Evolutionary conservation across 306 rosid genomes (phyloP).

Genomic region (Quercus dentata): DNA sequence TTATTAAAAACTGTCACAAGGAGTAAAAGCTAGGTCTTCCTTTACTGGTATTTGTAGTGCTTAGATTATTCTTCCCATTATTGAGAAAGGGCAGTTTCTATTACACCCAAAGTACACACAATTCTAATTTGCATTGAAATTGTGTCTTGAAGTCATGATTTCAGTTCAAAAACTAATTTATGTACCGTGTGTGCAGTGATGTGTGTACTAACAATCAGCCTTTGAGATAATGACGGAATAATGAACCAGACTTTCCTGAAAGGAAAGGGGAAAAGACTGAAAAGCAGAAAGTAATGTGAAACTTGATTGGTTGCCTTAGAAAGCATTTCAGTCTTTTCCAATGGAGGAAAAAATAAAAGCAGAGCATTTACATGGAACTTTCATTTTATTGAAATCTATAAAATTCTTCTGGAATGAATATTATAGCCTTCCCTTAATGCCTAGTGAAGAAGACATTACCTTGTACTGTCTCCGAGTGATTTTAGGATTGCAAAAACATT

Average conservation of each 20-base stretch:
- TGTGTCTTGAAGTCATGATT: too few relatives aligned
- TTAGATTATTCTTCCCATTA: not conserved
- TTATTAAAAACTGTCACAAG: not conserved
- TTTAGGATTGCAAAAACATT: too few relatives aligned
- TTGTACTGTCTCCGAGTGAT: too few relatives aligned
- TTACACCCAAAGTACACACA: too few relatives aligned
- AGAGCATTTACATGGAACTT: not conserved
- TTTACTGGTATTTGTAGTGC: not conserved
- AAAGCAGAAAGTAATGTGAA: not conserved
- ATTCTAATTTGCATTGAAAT: too few relatives aligned
- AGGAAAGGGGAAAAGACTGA: not conserved
- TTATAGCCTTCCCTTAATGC: not conserved
- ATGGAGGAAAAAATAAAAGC: not conserved
- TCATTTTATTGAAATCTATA: not conserved
- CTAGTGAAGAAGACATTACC: not conserved
- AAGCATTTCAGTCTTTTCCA: not conserved
- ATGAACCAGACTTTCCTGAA: not conserved
- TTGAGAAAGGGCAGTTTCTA: not conserved
- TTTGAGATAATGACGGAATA: not conserved
- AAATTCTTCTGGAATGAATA: not conserved
- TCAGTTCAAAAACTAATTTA: too few relatives aligned
- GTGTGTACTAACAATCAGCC: too few relatives aligned
- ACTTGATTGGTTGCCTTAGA: not conserved
- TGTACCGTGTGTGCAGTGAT: too few relatives aligned
- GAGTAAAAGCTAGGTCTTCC: not conserved